Evolutionary conservation across 345 rosid genomes (phyloP), one percentile per base, ranked within the genome.

Genomic region (Syzygium jambos): DNA sequence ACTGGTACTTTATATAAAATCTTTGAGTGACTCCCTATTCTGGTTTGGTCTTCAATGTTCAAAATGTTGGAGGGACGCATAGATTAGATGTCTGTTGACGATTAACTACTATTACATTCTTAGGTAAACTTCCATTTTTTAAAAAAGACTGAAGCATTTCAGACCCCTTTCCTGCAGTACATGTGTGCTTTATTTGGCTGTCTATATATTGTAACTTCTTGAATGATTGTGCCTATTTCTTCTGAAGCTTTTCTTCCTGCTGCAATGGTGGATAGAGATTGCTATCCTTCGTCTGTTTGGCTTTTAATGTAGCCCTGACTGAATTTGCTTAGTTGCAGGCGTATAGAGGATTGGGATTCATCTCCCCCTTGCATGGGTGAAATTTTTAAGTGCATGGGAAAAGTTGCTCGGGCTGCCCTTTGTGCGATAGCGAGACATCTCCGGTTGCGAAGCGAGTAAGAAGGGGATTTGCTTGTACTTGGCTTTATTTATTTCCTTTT

Each of bases 331-430:
- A 90, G 23, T 91, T 84, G 85, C 86, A 97, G 99, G 91, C 92
- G 98, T 63, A 89, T 94, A 88, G 99, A 96, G 91, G 98, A 97
- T 91, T 92, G 95, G 91, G 99, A 96, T 89, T 93, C 99, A 46
- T 94, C 98, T 63, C 99, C 99, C 51, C 98, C 99, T 7, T 97
- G 99, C 90, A 95, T 96, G 99, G 95, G 95, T 89, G 99, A 97
- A 90, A 88, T 95, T 83, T 97, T 94, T 88, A 90, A 96, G 93
- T 94, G 98, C 85, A 94, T 97, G 98, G 99, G 99, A 57, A 97
- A 93, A 92, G 99, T 94, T 86, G 99, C 99, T 91, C 95, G 99
- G 82, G 95, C 96, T 89, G 95, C 96, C 89, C 90, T 97, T 83
- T 94, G 94, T 91, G 98, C 95, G 23, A 91, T 97, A 86, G 98